Conservation (phyloP, 768 basidiomycete species). For the Collybiopsis luxurians region DNA sequence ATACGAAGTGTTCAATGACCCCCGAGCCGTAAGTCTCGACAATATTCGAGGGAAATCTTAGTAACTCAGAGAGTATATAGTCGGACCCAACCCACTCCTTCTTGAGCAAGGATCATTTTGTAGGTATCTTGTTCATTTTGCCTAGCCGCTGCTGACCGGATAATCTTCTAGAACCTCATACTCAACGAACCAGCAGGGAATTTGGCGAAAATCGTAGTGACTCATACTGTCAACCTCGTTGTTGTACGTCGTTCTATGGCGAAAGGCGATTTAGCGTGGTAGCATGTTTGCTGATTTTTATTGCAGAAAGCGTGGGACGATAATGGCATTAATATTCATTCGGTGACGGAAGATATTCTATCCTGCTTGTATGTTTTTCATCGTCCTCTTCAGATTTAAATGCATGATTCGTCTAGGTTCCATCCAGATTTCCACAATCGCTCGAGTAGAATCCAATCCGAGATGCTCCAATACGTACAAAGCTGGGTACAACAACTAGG, state of each 20-base stretch:
- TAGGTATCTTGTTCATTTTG: slow-evolving; percentile 28
- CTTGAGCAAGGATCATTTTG: slow-evolving; percentile 87
- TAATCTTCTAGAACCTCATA: slow-evolving; percentile 59
- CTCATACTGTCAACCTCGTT: slow-evolving; percentile 63
- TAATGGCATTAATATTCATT: slow-evolving; percentile 50
- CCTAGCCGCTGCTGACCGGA: no score
- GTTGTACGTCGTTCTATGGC: slow-evolving; percentile 19
- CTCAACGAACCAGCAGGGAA: slow-evolving; percentile 83
- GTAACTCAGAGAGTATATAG: slow-evolving; percentile 27
- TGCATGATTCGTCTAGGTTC: slow-evolving; percentile 45
- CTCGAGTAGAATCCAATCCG: slow-evolving; percentile 63
- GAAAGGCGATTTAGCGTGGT: no score
- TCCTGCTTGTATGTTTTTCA: slow-evolving; percentile 55
- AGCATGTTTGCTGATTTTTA: no score
- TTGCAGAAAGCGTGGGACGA: slow-evolving; percentile 75
- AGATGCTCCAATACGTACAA: slow-evolving; percentile 71
- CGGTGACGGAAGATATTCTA: slow-evolving; percentile 59
- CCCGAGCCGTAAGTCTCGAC: slow-evolving; percentile 54
- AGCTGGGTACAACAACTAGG: slow-evolving; percentile 58
- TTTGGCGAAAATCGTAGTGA: slow-evolving; percentile 69
- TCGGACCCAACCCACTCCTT: slow-evolving; percentile 89
- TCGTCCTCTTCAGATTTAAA: neutral
- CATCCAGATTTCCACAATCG: slow-evolving; percentile 79
- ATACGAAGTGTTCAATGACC: slow-evolving; percentile 86
- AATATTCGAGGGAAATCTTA: neutral